Evolutionary conservation across 164 flowering plant genomes (phyloP), one percentile per base, ranked within the genome.

Genomic region (Cinnamomum chago): DNA sequence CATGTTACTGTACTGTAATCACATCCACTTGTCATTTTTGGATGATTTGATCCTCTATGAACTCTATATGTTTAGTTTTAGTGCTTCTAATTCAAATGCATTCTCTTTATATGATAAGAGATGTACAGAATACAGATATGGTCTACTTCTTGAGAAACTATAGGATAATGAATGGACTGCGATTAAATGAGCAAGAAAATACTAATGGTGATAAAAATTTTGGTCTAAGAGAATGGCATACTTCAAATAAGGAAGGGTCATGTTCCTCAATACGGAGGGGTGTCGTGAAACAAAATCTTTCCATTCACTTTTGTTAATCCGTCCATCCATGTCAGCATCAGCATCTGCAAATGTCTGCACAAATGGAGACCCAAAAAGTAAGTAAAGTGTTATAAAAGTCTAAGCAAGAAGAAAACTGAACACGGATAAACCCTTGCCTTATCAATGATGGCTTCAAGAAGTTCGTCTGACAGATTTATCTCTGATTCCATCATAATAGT

Each of bases 211-310:
- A 30, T 67, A 17, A 67, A 67, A 27, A 5, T 2, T 28, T 17
- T 24, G 71, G 11, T 28, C 33, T 4, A 60, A 17, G 33, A 69
- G 30, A 10, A 65, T 66, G 58, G 23, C 88, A 27, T 88, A 94
- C 98, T 87, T 92, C 78, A 94, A 77, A 75, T 88, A 87, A 72
- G 94, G 94, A 76, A 94, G 93, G 68, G 97, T 92, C 98, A 94
- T 90, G 85, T 90, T 86, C 84, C 81, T 92, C 84, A 94, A 70
- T 58, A 94, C 86, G 40, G 85, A 67, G 1, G 98, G 98, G 72
- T 91, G 70, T 68, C 82, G 85, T 68, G 77, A 0, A 65, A 84
- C 97, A 82, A 90, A 94, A 55, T 72, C 85, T 74, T 83, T 90
- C 97, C 97, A 94, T 27, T 94, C 95, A 60, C 87, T 89, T 81